Evolutionary conservation across 768 basidiomycete species (phyloP).

Genomic region (Russula brevipes): DNA sequence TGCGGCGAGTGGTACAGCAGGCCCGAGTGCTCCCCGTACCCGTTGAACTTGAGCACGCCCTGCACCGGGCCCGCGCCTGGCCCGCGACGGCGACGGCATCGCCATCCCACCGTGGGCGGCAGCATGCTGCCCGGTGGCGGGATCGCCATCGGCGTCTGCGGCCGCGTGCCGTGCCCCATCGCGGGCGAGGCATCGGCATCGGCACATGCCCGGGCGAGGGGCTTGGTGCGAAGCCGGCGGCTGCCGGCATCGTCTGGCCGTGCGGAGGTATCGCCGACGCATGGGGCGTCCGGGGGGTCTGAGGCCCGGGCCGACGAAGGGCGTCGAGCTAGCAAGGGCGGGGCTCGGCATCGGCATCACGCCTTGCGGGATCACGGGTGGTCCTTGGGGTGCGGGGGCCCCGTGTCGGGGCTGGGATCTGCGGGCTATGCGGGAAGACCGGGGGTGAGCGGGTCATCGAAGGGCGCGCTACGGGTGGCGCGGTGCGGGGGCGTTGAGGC

Average conservation of each 20-base stretch:
- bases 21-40: slow-evolving; percentile 34
- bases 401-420: slow-evolving; percentile 11
- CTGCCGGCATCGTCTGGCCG: neutral
- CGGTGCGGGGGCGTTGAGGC: neutral
- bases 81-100: slow-evolving; percentile 10
- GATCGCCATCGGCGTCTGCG: slow-evolving; percentile 3
- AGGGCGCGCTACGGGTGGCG: neutral
- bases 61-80: slow-evolving; percentile 15
- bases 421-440: neutral
- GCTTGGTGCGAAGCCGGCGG: neutral
- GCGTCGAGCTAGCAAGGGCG: slow-evolving; percentile 13
- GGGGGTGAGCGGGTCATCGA: neutral
- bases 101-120: neutral
- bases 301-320: slow-evolving; percentile 1
- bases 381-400: neutral
- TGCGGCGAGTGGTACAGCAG: slow-evolving; percentile 68
- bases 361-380: slow-evolving; percentile 4
- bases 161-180: neutral
- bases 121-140: neutral
- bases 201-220: neutral
- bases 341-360: slow-evolving; percentile 13
- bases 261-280: neutral
- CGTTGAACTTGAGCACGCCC: slow-evolving; percentile 34
- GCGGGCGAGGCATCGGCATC: slow-evolving; percentile 10
- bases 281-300: neutral